Percentiles rank a stretch among this genome's conserved stretches.
Conservation (phyloP, 345 rosid genomes). For the Cardiospermum halicacabum region DNA sequence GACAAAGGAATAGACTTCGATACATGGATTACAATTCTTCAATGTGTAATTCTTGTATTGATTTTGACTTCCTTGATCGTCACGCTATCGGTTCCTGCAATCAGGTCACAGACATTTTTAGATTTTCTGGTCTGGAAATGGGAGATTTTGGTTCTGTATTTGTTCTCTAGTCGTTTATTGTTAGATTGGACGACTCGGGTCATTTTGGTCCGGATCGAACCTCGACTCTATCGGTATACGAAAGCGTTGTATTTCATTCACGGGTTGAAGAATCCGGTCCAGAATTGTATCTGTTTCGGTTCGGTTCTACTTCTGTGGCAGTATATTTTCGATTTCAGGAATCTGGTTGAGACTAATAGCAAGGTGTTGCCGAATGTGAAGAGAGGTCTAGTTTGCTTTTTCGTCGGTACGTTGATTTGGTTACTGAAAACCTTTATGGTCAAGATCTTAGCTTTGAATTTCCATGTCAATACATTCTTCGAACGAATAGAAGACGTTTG, state of each 20-base stretch:
- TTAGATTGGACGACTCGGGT: constrained; percentile 37
- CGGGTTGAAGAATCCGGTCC: constrained; percentile 39
- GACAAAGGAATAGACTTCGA: constrained; percentile 14
- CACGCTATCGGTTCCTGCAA: constrained; percentile 22
- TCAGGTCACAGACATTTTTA: constrained; percentile 27
- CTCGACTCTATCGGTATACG: constrained; percentile 32
- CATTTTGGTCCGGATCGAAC: constrained; percentile 32
- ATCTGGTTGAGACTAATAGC: constrained; percentile 27
- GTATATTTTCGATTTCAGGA: constrained; percentile 21
- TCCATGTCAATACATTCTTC: constrained; percentile 44
- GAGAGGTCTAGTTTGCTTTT: constrained; percentile 30
- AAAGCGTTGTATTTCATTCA: constrained; percentile 45
- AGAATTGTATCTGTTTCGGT: constrained; percentile 40
- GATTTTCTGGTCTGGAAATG: constrained; percentile 52
- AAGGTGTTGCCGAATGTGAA: constrained; percentile 33
- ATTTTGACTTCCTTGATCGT: constrained; percentile 25
- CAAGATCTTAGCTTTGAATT: constrained; percentile 42
- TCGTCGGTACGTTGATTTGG: constrained; percentile 40
- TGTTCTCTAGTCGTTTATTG: constrained; percentile 36
- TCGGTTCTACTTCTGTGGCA: constrained; percentile 34
- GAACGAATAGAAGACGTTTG: constrained; percentile 47
- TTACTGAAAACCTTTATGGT: constrained; percentile 43
- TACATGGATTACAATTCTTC: constrained; percentile 21
- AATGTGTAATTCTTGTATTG: constrained; percentile 26
- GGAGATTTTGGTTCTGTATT: constrained; percentile 36